These are phyloP conservation scores for Trametes villosa DNA, from an alignment of 768 basidiomycete genomes.

Conservation along the genomic window DNA sequence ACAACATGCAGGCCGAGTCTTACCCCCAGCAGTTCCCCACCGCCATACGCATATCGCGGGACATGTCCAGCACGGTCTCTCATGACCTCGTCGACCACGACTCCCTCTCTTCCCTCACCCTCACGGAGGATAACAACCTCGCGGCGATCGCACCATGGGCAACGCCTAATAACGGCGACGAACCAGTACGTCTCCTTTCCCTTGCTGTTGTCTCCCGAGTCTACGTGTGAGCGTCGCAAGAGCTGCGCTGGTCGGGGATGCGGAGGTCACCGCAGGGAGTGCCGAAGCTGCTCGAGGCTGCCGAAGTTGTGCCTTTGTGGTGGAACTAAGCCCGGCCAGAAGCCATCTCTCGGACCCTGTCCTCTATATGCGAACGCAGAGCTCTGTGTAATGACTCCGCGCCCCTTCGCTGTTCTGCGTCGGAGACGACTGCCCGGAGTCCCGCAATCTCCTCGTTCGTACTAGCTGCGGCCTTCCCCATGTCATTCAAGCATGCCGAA, in stretches of 20 bases:
- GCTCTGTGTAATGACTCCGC: no score
- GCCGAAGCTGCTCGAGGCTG: neutral
- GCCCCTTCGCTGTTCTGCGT: neutral
- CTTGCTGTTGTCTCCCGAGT: neutral
- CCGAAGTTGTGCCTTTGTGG: neutral
- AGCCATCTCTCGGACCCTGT: no score
- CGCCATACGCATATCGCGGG: conserved; percentile 21
- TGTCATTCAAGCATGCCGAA: no score
- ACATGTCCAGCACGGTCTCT: conserved; percentile 14
- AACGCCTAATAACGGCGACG: conserved; percentile 19
- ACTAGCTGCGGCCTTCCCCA: neutral
- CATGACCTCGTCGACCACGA: conserved; percentile 21
- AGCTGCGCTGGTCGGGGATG: neutral
- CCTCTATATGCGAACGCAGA: no score
- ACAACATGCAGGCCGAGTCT: conserved; percentile 26
- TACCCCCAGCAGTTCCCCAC: conserved; percentile 17
- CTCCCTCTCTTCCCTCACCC: conserved; percentile 15
- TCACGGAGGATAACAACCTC: conserved; percentile 18
- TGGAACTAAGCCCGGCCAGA: no score
- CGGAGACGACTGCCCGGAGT: neutral
- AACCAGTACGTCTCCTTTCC: conserved; percentile 11
- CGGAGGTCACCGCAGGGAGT: neutral
- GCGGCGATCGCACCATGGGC: conserved; percentile 23
- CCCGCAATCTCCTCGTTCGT: neutral
- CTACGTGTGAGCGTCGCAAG: neutral